Evolutionary conservation across 768 basidiomycete genomes (phyloP).

Genomic region (Termitomyces bulborhizus): DNA sequence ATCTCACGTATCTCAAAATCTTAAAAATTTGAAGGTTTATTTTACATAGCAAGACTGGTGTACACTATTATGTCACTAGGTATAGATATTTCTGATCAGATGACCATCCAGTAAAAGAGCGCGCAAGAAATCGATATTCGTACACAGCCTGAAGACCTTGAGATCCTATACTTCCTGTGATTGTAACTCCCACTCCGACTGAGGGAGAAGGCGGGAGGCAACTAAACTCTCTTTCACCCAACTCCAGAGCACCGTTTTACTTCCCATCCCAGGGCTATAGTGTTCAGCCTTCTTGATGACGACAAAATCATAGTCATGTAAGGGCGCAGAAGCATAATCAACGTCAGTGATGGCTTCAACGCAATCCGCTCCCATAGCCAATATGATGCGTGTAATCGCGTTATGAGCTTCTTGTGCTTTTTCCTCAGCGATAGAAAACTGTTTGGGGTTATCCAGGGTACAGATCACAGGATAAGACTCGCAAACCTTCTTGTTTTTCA

Average conservation of each 20-base stretch:
- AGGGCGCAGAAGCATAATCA: conserved; percentile 30
- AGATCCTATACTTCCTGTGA: conserved; percentile 14
- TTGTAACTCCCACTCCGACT: conserved; percentile 22
- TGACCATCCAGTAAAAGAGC: not conserved
- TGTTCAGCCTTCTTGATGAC: conserved; percentile 48
- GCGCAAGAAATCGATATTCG: not conserved
- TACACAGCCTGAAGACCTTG: not conserved
- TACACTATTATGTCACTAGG: not conserved
- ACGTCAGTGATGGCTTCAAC: conserved; percentile 61
- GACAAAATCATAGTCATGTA: conserved; percentile 50
- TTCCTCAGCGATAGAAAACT: conserved; percentile 23
- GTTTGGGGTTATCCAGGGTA: conserved; percentile 7
- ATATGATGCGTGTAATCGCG: conserved; percentile 56
- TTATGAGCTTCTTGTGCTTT: conserved; percentile 34
- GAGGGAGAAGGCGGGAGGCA: conserved; percentile 45
- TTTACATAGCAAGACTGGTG: not conserved
- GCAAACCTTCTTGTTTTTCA: conserved; percentile 32
- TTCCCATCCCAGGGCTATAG: conserved; percentile 19
- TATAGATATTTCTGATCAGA: not conserved
- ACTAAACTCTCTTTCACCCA: conserved; percentile 82
- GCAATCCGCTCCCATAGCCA: conserved; percentile 69
- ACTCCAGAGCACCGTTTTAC: conserved; percentile 42
- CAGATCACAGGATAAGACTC: not conserved
- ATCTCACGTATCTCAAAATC: not conserved
- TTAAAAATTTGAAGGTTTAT: no score